Evolutionary conservation across 305 asterid species (phyloP), one percentile per base, ranked within the genome.

Genomic region (Solanum hybrid): DNA sequence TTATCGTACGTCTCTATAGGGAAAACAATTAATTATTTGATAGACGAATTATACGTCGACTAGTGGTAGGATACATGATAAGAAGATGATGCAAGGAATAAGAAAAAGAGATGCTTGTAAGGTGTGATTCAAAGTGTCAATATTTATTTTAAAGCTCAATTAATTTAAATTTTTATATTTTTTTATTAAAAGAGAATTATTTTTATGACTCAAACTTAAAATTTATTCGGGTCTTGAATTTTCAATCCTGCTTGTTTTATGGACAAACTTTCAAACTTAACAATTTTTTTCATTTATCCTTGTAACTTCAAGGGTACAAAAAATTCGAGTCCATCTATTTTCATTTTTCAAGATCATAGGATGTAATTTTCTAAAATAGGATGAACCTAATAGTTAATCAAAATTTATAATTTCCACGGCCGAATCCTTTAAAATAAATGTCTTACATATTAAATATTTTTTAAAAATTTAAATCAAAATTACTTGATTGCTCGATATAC

Each of bases 381-480:
- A 51, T 0, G 0, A 16, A 51, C 10, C 66, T 51, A 51, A 16
- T 51, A 51, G 66, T 5, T 51, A 51, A 51, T 16, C 66, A 51
- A 51, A 51, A 51, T 5, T 51, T 51, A 51, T 51, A 51, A 51
- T 51, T 14, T 51, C 0, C 22, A 51, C 1, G 22, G 64, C 6
- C 3, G 8, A 51, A 14, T 51, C 3, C 22, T 51, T 51, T 51
- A 14, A 51, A 51, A 51, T 51, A 51, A 46, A 51, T 51, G 22
- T 46, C 64, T 46, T 46, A 46, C 22, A 14, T 46, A 14, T 46
- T 46, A 46, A 46, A 51, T 51, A 51, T 51, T 46, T 46, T 2
- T 0, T 0, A 14, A 16, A 51, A 51, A 16, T 0, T 13, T 51
- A 16, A 51, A 17, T 6, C 10, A 6, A 51, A 6, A 6, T 10